These are phyloP conservation scores for Gautieria morchelliformis DNA, from an alignment of 768 basidiomycete genomes.

Conservation along the genomic window DNA sequence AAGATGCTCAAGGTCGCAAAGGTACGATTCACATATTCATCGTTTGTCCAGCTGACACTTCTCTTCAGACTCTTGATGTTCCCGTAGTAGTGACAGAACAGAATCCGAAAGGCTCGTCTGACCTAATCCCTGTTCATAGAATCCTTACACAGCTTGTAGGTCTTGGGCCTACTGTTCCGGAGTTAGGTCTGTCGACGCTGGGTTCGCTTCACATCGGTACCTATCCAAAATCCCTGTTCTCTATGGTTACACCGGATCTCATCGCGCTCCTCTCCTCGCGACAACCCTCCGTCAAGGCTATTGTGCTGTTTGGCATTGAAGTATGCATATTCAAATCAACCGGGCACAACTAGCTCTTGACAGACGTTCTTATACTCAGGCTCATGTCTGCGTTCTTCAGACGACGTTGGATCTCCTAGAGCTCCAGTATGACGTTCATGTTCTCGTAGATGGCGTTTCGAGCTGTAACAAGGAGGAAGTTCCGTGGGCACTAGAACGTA, in stretches of 20 bases:
- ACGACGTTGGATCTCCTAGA: conserved; percentile 62
- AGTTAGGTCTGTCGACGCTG: conserved; percentile 46
- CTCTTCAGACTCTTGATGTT: conserved; percentile 45
- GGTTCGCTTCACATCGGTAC: conserved; percentile 50
- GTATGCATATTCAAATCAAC: conserved; percentile 30
- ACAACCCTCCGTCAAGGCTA: conserved; percentile 37
- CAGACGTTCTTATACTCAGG: conserved; percentile 31
- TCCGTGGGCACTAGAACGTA: conserved; percentile 57
- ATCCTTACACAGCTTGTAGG: conserved; percentile 27
- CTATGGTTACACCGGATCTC: conserved; percentile 73
- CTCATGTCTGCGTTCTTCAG: conserved; percentile 85
- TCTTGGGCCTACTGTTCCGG: conserved; percentile 59
- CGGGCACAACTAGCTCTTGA: neutral
- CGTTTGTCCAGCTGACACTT: too few species aligned
- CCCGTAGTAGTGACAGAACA: conserved; percentile 81
- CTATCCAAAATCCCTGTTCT: conserved; percentile 73
- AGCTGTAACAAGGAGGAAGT: conserved; percentile 76
- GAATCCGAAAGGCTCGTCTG: conserved; percentile 58
- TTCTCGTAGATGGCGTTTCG: conserved; percentile 79
- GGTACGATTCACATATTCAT: conserved; percentile 25
- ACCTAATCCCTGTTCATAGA: neutral
- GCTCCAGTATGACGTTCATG: conserved; percentile 42
- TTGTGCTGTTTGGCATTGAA: conserved; percentile 85
- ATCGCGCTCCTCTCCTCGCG: conserved; percentile 33
- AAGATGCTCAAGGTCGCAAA: conserved; percentile 74